phyloP scores from a whole-genome alignment of 768 basidiomycete genomes.

The Suillus variegatus region DNA sequence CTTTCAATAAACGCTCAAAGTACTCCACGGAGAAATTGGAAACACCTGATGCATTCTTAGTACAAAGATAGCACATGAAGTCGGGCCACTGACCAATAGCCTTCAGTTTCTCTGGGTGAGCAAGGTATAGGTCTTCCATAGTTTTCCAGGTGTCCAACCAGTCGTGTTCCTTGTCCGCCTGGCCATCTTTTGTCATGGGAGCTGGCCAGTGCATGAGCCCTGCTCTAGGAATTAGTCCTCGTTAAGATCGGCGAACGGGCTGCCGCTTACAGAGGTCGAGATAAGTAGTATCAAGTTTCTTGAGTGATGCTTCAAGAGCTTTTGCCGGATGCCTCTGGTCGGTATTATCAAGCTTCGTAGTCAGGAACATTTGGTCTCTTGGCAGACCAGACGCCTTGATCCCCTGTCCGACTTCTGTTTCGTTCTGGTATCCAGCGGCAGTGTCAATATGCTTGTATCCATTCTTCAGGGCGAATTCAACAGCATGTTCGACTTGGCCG shows the following conservation, averaged over 20 bases:
- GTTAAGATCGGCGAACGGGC: not conserved
- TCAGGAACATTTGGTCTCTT: constrained; percentile 76
- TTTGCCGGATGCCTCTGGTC: constrained; percentile 60
- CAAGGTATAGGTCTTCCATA: constrained; percentile 70
- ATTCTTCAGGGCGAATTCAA: constrained; percentile 67
- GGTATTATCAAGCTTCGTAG: constrained; percentile 68
- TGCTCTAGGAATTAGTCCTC: constrained; percentile 20
- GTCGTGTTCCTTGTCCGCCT: constrained; percentile 54
- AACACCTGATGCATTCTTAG: constrained; percentile 42
- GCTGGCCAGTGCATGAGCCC: constrained; percentile 87
- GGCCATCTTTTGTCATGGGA: constrained; percentile 59
- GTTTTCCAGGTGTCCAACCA: constrained; percentile 80
- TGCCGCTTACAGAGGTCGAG: constrained; percentile 68
- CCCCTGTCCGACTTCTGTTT: constrained; percentile 80
- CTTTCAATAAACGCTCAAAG: constrained; percentile 60
- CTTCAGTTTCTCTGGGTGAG: constrained; percentile 69
- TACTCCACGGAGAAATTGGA: constrained; percentile 72
- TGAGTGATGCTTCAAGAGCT: constrained; percentile 70
- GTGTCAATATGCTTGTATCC: constrained; percentile 80
- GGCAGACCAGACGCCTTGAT: constrained; percentile 73
- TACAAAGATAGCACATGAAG: not conserved
- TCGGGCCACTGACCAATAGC: constrained; percentile 59
- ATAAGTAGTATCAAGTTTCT: constrained; percentile 69
- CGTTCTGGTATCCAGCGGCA: constrained; percentile 70
- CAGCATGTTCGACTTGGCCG: constrained; percentile 72